These are phyloP conservation scores for Oldenlandia corymbosa DNA, from an alignment of 257 asterid species.

Conservation along the genomic window DNA sequence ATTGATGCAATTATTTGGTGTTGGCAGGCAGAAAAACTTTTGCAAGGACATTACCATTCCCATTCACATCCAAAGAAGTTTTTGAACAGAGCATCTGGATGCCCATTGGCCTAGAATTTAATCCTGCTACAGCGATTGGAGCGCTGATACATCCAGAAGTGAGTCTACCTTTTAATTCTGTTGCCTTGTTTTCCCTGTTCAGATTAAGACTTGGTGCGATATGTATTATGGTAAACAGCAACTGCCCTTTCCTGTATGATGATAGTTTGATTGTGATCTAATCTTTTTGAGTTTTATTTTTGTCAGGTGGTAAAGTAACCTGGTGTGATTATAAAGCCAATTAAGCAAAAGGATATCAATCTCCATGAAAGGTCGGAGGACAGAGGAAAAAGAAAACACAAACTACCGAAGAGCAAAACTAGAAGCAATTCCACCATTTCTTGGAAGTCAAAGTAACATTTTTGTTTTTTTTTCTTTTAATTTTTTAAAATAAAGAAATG, in stretches of 20 bases:
- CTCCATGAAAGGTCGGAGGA: slow-evolving; percentile 41
- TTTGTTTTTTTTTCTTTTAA: too few relatives aligned
- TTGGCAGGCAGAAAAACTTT: slow-evolving; percentile 75
- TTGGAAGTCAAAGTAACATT: too few relatives aligned
- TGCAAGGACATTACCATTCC: slow-evolving; percentile 77
- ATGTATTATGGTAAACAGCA: not conserved
- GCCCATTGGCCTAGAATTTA: slow-evolving; percentile 93
- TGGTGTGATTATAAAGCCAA: slow-evolving; percentile 73
- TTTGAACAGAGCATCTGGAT: slow-evolving; percentile 78
- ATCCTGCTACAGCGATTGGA: slow-evolving; percentile 62
- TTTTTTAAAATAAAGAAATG: too few relatives aligned
- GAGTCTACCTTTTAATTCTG: not conserved
- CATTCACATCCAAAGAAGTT: slow-evolving; percentile 72
- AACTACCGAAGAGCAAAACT: slow-evolving; percentile 33
- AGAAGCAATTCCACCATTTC: slow-evolving; percentile 21
- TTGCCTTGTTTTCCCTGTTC: not conserved
- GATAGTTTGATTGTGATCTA: not conserved
- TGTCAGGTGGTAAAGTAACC: slow-evolving; percentile 76
- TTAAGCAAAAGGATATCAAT: slow-evolving; percentile 51
- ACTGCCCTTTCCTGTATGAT: not conserved
- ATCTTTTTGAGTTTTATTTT: not conserved
- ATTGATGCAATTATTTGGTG: slow-evolving; percentile 7
- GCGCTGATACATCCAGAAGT: slow-evolving; percentile 95
- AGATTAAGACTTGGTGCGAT: not conserved
- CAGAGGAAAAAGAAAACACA: slow-evolving; percentile 26